Conservation (phyloP, 257 asterid genomes). For the Pogostemon cablin region DNA sequence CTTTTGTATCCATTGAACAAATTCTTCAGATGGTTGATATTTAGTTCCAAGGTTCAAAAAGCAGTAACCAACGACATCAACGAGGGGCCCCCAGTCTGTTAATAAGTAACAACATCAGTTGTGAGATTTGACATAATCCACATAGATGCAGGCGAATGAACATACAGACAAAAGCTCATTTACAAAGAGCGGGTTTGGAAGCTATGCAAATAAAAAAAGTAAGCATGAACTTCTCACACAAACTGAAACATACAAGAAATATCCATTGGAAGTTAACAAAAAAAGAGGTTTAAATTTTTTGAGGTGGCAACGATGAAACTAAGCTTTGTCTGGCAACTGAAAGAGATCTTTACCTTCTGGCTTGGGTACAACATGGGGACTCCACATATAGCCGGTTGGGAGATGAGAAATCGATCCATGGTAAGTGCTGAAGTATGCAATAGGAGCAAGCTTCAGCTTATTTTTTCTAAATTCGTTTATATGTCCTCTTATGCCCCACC, state of each 20-base stretch:
- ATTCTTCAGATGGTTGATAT: conserved; percentile 65
- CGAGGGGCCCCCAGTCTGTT: conserved; percentile 93
- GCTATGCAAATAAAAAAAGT: neutral
- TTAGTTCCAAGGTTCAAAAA: conserved; percentile 68
- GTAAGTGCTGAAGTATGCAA: conserved; percentile 75
- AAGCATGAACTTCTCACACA: neutral
- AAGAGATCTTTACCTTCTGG: conserved; percentile 61
- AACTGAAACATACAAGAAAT: neutral
- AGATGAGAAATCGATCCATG: conserved; percentile 89
- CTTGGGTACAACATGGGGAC: conserved; percentile 84
- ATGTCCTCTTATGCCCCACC: conserved; percentile 93
- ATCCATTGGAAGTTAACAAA: neutral
- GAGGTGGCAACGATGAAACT: conserved; percentile 1
- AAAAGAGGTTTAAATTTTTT: neutral
- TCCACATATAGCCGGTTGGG: conserved; percentile 97
- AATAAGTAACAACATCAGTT: conserved; percentile 28
- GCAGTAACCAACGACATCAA: conserved; percentile 92
- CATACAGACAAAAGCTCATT: neutral
- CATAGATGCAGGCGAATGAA: too few relatives aligned
- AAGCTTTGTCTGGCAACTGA: neutral
- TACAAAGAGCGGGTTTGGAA: neutral
- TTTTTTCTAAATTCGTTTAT: conserved; percentile 85
- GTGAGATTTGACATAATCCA: conserved; percentile 3
- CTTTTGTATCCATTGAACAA: conserved; percentile 70
- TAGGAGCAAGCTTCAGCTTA: conserved; percentile 79